Base-by-base conservation (phyloP, 805 yeast genomes). In the Pichia rugopelliculosa region DNA sequence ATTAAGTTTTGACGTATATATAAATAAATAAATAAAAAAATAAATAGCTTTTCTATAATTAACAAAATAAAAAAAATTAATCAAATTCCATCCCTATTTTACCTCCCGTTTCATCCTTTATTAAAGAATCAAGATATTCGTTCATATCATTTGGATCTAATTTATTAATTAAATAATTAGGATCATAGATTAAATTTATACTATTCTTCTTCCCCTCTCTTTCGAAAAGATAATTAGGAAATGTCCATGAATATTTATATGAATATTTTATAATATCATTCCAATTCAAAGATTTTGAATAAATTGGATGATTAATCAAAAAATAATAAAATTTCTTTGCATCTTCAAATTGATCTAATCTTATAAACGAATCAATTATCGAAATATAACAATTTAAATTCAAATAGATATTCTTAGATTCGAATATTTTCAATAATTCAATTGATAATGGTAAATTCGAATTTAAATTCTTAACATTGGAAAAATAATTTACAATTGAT, bases 241-340 rank as follows among this genome's bases (percentile, higher is more conserved):
- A 55, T 9, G 52, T 49, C 60, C 62, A 57, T 18, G 41, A 17
- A 43, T 46, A 47, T 22, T 46, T 51, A 26, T 43, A 34, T 44
- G 58, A 56, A 13, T 40, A 33, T n/a, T 12, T 9, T 3, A 39
- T 33, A 17, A 51, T 20, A 23, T 50, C 36, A 10, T 42, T 30
- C 15, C 34, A 24, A 2, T 20, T 20, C 12, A 51, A 13, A n/a
- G 26, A 7, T 3, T 11, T 27, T 13, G 43, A 41, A 21, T 46
- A 21, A 5, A 33, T 15, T 20, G 45, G 36, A 22, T 45, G 24
- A 13, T 33, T 23, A 3, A 41, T 39, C 6, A 30, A 3, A n/a
- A 30, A 36, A 25, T 25, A 24, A 18, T 39, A 60, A 41, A 52
- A 48, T 3, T 24, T 20, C 17, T 42, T 41, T 10, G 64, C 63